These are phyloP conservation scores for Hyphodiscus sp. DNA, from an alignment of 2,329 filamentous ascomycete species.

Conservation along the genomic window DNA sequence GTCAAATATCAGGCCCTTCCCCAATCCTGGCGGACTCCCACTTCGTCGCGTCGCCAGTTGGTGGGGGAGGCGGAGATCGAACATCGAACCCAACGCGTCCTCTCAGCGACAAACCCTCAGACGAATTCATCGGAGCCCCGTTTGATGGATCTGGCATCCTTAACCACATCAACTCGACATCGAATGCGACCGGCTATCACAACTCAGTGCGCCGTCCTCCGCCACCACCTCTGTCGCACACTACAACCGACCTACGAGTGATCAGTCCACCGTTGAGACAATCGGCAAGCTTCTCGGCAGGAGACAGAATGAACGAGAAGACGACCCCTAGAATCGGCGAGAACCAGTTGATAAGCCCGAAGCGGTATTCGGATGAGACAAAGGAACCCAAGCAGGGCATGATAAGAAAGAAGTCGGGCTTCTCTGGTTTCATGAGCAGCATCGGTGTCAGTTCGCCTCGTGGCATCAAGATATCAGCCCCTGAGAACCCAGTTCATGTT, in stretches of 20 bases:
- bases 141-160: constrained; percentile 59
- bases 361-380: constrained; percentile 75
- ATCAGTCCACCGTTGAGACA: constrained; percentile 54
- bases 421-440: constrained; percentile 82
- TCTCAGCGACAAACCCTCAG: constrained; percentile 41
- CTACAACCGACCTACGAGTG: constrained; percentile 47
- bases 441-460: constrained; percentile 74
- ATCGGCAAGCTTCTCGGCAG: constrained; percentile 57
- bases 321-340: constrained; percentile 38
- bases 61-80: constrained; percentile 23
- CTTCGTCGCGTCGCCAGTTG: constrained; percentile 16
- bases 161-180: constrained; percentile 47
- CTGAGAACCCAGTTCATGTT: constrained; percentile 95
- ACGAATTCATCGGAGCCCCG: constrained; percentile 58
- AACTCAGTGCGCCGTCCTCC: constrained; percentile 34
- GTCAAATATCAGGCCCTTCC: constrained; percentile 25
- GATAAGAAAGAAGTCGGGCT: constrained; percentile 77
- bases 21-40: constrained; percentile 25
- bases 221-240: constrained; percentile 41
- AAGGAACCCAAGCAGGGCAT: constrained; percentile 55
- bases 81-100: constrained; percentile 33
- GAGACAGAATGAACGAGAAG: constrained; percentile 44
- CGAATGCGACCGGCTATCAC: constrained; percentile 28
- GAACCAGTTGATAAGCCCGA: constrained; percentile 46
- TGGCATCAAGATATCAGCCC: constrained; percentile 91